Evolutionary conservation across 148 eudicot species (phyloP).

Genomic region (Persicaria tinctoria): DNA sequence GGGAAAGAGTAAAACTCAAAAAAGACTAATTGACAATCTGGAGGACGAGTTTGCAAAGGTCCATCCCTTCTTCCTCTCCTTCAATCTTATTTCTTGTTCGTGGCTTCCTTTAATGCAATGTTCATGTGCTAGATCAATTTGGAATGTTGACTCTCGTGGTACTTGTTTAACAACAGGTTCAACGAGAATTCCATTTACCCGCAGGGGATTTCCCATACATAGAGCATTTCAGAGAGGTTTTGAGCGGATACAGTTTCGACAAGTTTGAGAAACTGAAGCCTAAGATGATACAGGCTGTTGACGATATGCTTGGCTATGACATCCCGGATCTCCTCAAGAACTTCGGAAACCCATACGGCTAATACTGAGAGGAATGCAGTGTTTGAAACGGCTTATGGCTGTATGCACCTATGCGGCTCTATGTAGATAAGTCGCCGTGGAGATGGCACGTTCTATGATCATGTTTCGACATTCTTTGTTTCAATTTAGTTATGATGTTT

Average conservation of each 20-base stretch:
- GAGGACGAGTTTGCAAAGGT: conserved; percentile 75
- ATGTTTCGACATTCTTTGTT: background rate
- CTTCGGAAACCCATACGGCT: conserved; percentile 77
- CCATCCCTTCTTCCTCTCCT: background rate
- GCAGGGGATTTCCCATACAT: conserved; percentile 83
- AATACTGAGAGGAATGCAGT: background rate
- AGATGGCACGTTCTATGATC: background rate
- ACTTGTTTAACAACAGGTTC: conserved; percentile 41
- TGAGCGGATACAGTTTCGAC: conserved; percentile 61
- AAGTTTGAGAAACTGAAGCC: conserved; percentile 89
- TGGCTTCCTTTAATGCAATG: background rate
- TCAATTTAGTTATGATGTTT: background rate
- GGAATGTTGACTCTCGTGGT: background rate
- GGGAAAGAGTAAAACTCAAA: conserved; percentile 81
- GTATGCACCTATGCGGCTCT: background rate
- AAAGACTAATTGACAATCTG: conserved; percentile 77
- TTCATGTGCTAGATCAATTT: background rate
- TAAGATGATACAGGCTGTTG: conserved; percentile 80
- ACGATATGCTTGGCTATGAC: conserved; percentile 87
- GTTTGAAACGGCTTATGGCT: background rate
- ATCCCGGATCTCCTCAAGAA: conserved; percentile 82
- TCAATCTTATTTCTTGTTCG: background rate
- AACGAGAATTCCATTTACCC: conserved; percentile 66
- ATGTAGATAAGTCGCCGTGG: conserved; percentile 2
- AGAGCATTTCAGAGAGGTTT: conserved; percentile 70